Percentiles rank a stretch among this genome's conserved stretches.
These are phyloP conservation scores for Penicillium sp. DNA, from an alignment of 2,329 filamentous ascomycete genomes.

Conservation along the genomic window DNA sequence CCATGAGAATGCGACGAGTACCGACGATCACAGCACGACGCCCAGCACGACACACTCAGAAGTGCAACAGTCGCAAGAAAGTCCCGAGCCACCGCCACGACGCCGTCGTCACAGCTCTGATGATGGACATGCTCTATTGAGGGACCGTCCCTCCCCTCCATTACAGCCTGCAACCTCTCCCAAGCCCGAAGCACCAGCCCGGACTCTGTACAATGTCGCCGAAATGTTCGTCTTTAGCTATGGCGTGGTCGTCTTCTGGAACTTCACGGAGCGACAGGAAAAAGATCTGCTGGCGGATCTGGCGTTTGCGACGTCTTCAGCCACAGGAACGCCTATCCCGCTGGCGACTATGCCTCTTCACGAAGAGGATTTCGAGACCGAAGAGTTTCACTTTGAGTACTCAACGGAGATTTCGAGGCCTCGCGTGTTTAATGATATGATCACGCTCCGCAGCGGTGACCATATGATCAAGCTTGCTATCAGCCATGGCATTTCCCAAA, in stretches of 20 bases:
- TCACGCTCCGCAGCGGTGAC: constrained; percentile 88
- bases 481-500: constrained; percentile 95
- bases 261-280: constrained; percentile 93
- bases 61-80: constrained; percentile 5
- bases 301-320: constrained; percentile 68
- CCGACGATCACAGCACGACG: background rate
- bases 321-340: constrained; percentile 50
- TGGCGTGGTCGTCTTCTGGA: constrained; percentile 98
- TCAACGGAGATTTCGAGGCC: constrained; percentile 81
- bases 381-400: constrained; percentile 99
- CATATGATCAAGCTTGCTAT: constrained; percentile 99
- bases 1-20: constrained; percentile 8
- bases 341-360: constrained; percentile 78
- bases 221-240: constrained; percentile 99
- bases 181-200: constrained; percentile 56
- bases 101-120: constrained; percentile 27
- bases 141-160: constrained; percentile 42
- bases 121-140: constrained; percentile 22
- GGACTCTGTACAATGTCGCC: constrained; percentile 67
- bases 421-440: constrained; percentile 98
- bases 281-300: constrained; percentile 95
- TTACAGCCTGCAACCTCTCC: constrained; percentile 41
- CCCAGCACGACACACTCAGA: constrained; percentile 2
- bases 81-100: constrained; percentile 15
- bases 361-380: constrained; percentile 92